phyloP scores from a whole-genome alignment of 768 basidiomycete genomes.

The Clathrus columnatus region DNA sequence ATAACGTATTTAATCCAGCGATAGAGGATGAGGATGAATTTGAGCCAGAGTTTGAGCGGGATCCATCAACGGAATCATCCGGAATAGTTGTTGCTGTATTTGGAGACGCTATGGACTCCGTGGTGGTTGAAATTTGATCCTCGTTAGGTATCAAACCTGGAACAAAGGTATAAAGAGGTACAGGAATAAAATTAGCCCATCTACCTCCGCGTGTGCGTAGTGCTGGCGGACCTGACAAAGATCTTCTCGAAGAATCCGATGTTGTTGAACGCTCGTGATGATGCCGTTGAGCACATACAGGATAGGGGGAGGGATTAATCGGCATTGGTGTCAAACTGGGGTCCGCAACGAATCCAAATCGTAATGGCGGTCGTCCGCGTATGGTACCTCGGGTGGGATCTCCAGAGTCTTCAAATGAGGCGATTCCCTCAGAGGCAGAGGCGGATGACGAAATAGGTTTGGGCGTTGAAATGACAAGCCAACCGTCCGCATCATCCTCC shows the following conservation, averaged over 20 bases:
- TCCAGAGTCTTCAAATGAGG: neutral
- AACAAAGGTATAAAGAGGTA: slow-evolving; percentile 12
- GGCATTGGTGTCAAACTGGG: neutral
- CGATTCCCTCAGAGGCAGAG: neutral
- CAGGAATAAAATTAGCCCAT: slow-evolving; percentile 14
- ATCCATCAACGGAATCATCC: neutral
- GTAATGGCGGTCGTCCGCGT: neutral
- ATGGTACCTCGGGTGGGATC: neutral
- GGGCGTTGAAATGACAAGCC: slow-evolving; percentile 3
- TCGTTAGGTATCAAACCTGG: slow-evolving; percentile 10
- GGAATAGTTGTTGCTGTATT: neutral
- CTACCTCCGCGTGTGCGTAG: slow-evolving; percentile 5
- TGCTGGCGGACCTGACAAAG: slow-evolving; percentile 26
- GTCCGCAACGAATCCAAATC: neutral
- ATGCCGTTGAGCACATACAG: slow-evolving; percentile 24
- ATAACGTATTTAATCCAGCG: neutral
- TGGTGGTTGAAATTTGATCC: slow-evolving; percentile 1
- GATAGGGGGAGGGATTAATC: neutral
- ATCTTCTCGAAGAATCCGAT: slow-evolving; percentile 25
- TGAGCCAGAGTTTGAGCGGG: neutral
- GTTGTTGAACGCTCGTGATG: slow-evolving; percentile 60
- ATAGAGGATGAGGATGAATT: neutral
- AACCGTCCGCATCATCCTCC: slow-evolving; percentile 1
- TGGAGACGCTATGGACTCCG: too few species aligned
- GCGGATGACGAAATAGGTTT: neutral